Evolutionary conservation across 305 asterid species (phyloP).

Genomic region (Lippia alba): DNA sequence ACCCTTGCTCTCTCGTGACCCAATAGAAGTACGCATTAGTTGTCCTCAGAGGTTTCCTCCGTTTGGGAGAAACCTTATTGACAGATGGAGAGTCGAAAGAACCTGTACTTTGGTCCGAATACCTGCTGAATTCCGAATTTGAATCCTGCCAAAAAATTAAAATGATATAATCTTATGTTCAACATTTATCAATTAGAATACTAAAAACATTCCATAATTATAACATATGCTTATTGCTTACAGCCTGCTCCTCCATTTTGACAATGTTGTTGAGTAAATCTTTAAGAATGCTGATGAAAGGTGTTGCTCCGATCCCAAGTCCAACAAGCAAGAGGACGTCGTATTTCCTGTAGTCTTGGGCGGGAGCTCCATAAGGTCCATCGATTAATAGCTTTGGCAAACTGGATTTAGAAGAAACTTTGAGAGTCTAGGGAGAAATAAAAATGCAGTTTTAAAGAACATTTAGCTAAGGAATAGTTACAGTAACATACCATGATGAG

Average conservation of each 20-base stretch:
- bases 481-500: too few species aligned
- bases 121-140: slow-evolving; percentile 60
- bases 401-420: slow-evolving; percentile 52
- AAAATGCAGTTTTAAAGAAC: too few species aligned
- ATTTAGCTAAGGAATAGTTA: too few species aligned
- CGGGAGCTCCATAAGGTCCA: slow-evolving; percentile 99
- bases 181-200: not conserved
- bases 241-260: slow-evolving; percentile 66
- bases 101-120: slow-evolving; percentile 64
- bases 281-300: slow-evolving; percentile 91
- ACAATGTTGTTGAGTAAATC: slow-evolving; percentile 83
- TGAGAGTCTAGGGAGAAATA: slow-evolving; percentile 21
- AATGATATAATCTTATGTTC: not conserved
- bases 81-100: slow-evolving; percentile 48
- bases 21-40: slow-evolving; percentile 89
- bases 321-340: slow-evolving; percentile 87
- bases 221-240: slow-evolving; percentile 51
- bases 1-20: slow-evolving; percentile 96
- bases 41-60: slow-evolving; percentile 61
- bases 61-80: slow-evolving; percentile 59
- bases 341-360: slow-evolving; percentile 89
- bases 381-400: slow-evolving; percentile 86
- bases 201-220: not conserved
- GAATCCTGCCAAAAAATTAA: slow-evolving; percentile 64
- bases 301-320: slow-evolving; percentile 95